These are phyloP conservation scores for Aspergillus bombycis DNA, from an alignment of 2,329 filamentous ascomycete species.

Conservation along the genomic window DNA sequence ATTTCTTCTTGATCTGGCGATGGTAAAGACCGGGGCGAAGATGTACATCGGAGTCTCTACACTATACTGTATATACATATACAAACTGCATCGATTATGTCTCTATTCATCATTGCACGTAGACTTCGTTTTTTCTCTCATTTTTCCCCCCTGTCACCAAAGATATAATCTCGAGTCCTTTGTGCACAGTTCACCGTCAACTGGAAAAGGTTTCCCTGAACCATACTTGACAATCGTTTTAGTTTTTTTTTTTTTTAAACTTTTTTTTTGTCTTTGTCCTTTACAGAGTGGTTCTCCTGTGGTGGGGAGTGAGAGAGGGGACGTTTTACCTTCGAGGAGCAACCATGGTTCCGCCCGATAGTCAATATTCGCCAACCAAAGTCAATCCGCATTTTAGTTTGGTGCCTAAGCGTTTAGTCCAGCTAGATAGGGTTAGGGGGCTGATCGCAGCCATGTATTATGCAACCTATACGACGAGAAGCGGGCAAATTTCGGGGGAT, in stretches of 20 bases:
- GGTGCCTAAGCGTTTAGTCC: background rate
- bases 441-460: background rate
- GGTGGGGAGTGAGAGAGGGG: background rate
- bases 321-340: background rate
- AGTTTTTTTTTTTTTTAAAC: background rate
- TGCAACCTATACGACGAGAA: background rate
- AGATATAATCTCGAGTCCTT: too few species aligned
- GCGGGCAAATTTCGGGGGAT: background rate
- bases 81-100: background rate
- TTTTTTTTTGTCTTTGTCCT: background rate
- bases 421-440: background rate
- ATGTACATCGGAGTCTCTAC: too few species aligned
- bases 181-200: background rate
- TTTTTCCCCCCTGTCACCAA: background rate
- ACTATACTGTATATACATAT: background rate
- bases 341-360: background rate
- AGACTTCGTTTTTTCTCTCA: too few species aligned
- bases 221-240: background rate
- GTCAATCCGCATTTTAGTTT: background rate
- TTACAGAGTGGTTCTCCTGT: background rate
- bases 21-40: slow-evolving; percentile 47
- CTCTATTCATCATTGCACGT: background rate
- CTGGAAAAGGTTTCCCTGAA: background rate
- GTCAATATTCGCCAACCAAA: background rate
- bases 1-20: slow-evolving; percentile 67